A percentile compares a stretch with the other conserved stretches of the same genome.
These are phyloP conservation scores for Globisporangium acanthophoron DNA, from an alignment of 352 stramenopile species.

Conservation along the genomic window DNA sequence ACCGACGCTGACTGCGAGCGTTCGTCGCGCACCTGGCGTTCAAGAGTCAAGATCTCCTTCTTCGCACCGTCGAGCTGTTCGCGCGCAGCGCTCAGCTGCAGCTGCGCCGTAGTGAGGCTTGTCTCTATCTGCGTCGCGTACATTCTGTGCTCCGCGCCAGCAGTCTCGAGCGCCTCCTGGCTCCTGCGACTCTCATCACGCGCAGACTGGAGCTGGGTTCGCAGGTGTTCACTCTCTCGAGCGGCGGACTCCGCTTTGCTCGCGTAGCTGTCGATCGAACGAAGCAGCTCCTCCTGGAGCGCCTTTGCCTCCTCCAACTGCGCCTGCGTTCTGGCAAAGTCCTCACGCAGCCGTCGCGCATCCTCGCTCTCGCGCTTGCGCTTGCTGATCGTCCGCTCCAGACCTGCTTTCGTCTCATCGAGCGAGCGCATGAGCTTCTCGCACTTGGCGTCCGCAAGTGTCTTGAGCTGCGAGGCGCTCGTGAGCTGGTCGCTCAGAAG, in stretches of 20 bases:
- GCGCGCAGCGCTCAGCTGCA: conserved; percentile 7
- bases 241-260: conserved; percentile 20
- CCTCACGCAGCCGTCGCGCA: conserved; percentile 12
- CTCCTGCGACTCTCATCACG: conserved; percentile 3
- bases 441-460: conserved; percentile 17
- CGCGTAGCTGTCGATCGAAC: conserved; percentile 47
- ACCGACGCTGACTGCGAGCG: conserved; percentile 10
- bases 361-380: conserved; percentile 16
- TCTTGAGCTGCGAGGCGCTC: conserved; percentile 21
- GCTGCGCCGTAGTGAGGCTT: conserved; percentile 8
- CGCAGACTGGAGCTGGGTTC: conserved; percentile 17
- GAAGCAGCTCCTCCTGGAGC: conserved; percentile 64
- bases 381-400: conserved; percentile 12
- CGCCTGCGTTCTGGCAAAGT: conserved; percentile 17
- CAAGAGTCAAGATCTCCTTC: conserved; percentile 15
- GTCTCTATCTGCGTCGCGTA: conserved; percentile 2
- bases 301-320: conserved; percentile 58
- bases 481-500: conserved; percentile 17
- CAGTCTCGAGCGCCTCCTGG: conserved; percentile 2
- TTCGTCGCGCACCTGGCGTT: conserved; percentile 15
- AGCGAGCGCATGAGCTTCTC: conserved; percentile 16
- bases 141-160: conserved; percentile 9
- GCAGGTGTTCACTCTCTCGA: conserved; percentile 22
- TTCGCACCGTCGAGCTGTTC: conserved; percentile 12
- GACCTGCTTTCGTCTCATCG: conserved; percentile 12